phyloP scores from a whole-genome alignment of 2,329 filamentous ascomycete species.

The Talaromyces funiculosus region DNA sequence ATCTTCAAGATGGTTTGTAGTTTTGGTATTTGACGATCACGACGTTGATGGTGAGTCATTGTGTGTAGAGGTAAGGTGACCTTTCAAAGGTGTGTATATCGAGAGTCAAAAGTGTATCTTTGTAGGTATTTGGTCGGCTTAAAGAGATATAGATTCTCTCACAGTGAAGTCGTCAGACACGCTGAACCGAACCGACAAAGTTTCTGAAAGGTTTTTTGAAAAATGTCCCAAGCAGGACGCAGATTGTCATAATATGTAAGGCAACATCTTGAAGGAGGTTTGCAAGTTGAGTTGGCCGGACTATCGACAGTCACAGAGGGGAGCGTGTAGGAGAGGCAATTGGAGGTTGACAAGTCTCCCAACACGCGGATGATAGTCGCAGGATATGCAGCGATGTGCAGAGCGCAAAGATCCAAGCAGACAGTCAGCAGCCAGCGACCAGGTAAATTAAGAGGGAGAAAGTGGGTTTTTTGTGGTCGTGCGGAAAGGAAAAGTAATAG shows the following conservation, averaged over 20 bases:
- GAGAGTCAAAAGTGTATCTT: not conserved
- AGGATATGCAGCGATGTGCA: not conserved
- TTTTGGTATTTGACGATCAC: conserved; percentile 19
- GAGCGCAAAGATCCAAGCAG: not conserved
- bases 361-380: not conserved
- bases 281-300: not conserved
- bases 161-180: not conserved
- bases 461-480: not conserved
- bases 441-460: not conserved
- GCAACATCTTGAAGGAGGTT: conserved; percentile 14
- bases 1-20: conserved; percentile 42
- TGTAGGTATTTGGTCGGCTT: not conserved
- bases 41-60: conserved; percentile 15
- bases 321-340: not conserved
- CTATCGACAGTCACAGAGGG: not conserved
- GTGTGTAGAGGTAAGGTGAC: not conserved
- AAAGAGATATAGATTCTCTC: not conserved
- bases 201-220: not conserved
- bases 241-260: conserved; percentile 16
- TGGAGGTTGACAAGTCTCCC: not conserved
- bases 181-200: not conserved
- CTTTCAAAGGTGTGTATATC: not conserved
- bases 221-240: conserved; percentile 16
- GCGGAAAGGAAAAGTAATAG: not conserved
- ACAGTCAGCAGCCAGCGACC: not conserved